Conservation (phyloP, 352 stramenopile species). For the Globisporangium paroecandrum region DNA sequence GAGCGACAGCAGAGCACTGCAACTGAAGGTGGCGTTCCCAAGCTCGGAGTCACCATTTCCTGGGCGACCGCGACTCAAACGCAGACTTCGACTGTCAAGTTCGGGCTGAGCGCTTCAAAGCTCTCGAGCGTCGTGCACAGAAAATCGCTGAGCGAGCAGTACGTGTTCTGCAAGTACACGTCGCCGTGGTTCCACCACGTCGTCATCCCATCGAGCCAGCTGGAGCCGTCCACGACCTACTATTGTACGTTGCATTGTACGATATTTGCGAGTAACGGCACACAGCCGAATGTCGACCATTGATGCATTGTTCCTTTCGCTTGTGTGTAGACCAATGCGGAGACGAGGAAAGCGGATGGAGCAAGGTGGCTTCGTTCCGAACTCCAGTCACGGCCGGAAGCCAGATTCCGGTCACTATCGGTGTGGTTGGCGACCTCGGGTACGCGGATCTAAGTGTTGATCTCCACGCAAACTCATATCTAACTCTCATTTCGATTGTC, state of each 20-base stretch:
- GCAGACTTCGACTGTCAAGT: slow-evolving; percentile 43
- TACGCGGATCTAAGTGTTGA: slow-evolving; percentile 15
- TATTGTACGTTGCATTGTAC: slow-evolving; percentile 48
- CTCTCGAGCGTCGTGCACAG: slow-evolving; percentile 29
- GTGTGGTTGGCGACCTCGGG: slow-evolving; percentile 89
- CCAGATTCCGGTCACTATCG: slow-evolving; percentile 62
- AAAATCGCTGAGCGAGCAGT: slow-evolving; percentile 39
- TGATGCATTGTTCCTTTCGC: background rate
- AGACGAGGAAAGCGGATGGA: slow-evolving; percentile 43
- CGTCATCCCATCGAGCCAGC: slow-evolving; percentile 37
- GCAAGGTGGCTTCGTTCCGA: slow-evolving; percentile 51
- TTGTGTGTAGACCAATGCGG: slow-evolving; percentile 53
- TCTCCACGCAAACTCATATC: background rate
- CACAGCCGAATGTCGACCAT: background rate
- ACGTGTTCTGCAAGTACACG: slow-evolving; percentile 76
- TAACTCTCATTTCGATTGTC: background rate
- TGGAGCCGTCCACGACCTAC: slow-evolving; percentile 56
- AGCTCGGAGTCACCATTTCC: slow-evolving; percentile 51
- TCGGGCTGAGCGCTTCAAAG: slow-evolving; percentile 28
- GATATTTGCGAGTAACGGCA: no score
- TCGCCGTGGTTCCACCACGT: slow-evolving; percentile 80
- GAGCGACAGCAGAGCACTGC: background rate
- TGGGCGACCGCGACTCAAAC: slow-evolving; percentile 49
- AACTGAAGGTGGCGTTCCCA: background rate
- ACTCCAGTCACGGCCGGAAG: slow-evolving; percentile 46